phyloP scores from a whole-genome alignment of 139 green algal genomes.

The Pleodorina starrii region DNA sequence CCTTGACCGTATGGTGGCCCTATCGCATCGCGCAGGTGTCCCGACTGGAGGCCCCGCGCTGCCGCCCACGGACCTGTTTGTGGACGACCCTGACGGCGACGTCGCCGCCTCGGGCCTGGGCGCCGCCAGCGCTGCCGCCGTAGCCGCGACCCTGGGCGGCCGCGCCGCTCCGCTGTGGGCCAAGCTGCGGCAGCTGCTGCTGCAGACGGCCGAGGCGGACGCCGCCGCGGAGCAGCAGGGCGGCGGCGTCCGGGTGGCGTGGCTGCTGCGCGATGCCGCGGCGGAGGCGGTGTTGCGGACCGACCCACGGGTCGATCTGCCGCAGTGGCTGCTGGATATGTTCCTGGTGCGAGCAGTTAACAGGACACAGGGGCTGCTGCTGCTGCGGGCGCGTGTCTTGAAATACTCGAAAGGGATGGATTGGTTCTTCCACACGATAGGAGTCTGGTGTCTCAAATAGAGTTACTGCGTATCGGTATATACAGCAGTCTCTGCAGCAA shows the following conservation, averaged over 20 bases:
- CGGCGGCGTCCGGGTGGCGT: conserved; percentile 1
- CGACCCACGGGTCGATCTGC: conserved; percentile 48
- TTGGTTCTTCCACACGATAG: too few relatives aligned
- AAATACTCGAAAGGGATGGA: too few relatives aligned
- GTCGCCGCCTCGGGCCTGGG: conserved; percentile 5
- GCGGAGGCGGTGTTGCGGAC: conserved; percentile 49
- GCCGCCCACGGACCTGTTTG: conserved; percentile 10
- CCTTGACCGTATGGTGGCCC: too few relatives aligned
- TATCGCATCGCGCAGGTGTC: too few relatives aligned
- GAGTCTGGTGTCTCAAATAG: too few relatives aligned
- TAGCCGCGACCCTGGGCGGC: conserved; percentile 34
- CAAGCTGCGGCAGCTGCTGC: conserved; percentile 44
- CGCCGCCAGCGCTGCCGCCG: conserved; percentile 21
- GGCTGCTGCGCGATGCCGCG: conserved; percentile 43
- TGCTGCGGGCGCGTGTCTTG: too few relatives aligned
- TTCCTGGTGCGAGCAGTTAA: conserved; percentile 52
- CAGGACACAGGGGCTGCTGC: too few relatives aligned
- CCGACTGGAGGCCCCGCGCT: background rate
- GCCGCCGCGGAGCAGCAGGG: background rate
- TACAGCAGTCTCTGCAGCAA: too few relatives aligned
- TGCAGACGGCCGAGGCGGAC: background rate
- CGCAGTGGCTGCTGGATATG: conserved; percentile 54
- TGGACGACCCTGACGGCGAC: background rate
- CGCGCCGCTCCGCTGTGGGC: conserved; percentile 49
- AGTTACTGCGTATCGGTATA: too few relatives aligned